Evolutionary conservation across 2,329 filamentous ascomycete genomes (phyloP).

Genomic region (Uncinocarpus reesii): DNA sequence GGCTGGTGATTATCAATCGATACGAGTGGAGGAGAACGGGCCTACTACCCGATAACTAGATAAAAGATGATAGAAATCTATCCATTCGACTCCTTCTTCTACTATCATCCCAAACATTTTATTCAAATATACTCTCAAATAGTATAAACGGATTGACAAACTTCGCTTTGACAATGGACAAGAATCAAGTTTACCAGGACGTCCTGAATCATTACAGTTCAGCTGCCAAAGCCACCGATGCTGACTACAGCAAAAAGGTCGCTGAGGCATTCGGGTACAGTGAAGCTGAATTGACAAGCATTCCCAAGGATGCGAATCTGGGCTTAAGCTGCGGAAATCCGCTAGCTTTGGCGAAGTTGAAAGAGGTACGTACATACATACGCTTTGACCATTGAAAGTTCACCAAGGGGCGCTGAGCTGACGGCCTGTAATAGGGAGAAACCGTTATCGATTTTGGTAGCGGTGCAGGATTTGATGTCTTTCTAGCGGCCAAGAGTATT

Average conservation of each 20-base stretch:
- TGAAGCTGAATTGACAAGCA: slow-evolving; percentile 38
- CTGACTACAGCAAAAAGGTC: slow-evolving; percentile 33
- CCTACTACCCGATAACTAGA: background rate
- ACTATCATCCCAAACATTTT: background rate
- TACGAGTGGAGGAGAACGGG: background rate
- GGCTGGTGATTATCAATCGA: background rate
- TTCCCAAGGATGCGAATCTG: slow-evolving; percentile 43
- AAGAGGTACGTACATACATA: slow-evolving; percentile 27
- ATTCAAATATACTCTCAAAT: background rate
- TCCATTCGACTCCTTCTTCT: background rate
- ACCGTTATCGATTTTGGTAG: slow-evolving; percentile 49
- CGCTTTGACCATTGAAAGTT: background rate
- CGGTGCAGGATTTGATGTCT: slow-evolving; percentile 50
- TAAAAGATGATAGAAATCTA: background rate
- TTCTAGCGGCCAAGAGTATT: slow-evolving; percentile 44
- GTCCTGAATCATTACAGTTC: slow-evolving; percentile 19
- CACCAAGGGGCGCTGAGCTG: background rate
- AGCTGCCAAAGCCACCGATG: slow-evolving; percentile 25
- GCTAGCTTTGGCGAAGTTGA: slow-evolving; percentile 39
- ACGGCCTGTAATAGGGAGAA: slow-evolving; percentile 41
- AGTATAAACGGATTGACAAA: background rate
- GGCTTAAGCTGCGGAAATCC: slow-evolving; percentile 49
- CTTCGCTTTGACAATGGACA: slow-evolving; percentile 13
- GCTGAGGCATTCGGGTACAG: slow-evolving; percentile 47
- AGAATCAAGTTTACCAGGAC: slow-evolving; percentile 15